These are phyloP conservation scores for Oropetium thomaeum DNA, from an alignment of 176 grass and related monocot species.

Conservation along the genomic window DNA sequence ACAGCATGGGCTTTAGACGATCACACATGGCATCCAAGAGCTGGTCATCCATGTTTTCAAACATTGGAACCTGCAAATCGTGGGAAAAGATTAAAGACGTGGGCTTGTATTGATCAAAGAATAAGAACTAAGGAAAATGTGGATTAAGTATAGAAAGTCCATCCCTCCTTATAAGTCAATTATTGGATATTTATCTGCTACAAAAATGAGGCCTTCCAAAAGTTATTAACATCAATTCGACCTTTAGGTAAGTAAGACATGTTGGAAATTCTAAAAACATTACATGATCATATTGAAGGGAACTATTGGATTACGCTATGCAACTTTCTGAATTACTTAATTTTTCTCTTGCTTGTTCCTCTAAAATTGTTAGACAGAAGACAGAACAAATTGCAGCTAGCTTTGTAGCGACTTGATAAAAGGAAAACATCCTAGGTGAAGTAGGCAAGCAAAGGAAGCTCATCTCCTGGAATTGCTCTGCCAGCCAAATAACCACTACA, in stretches of 20 bases:
- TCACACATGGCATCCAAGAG: conserved; percentile 91
- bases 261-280: not conserved
- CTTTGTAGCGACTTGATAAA: not conserved
- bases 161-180: not conserved
- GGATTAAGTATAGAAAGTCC: not conserved
- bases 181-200: not conserved
- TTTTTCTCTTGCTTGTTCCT: not conserved
- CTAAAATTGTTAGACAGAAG: not conserved
- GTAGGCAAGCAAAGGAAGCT: not conserved
- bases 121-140: not conserved
- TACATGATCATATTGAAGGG: not conserved
- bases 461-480: not conserved
- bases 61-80: conserved; percentile 75
- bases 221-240: not conserved
- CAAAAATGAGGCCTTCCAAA: not conserved
- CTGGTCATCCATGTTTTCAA: conserved; percentile 93
- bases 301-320: not conserved
- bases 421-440: not conserved
- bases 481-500: conserved; percentile 1
- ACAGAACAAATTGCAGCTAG: not conserved
- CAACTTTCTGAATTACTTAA: conserved; percentile 1
- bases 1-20: conserved; percentile 75
- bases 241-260: not conserved
- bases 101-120: not conserved
- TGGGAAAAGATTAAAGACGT: not conserved